phyloP scores from a whole-genome alignment of 169 alveolate species.

The Cryptosporidium sp. region DNA sequence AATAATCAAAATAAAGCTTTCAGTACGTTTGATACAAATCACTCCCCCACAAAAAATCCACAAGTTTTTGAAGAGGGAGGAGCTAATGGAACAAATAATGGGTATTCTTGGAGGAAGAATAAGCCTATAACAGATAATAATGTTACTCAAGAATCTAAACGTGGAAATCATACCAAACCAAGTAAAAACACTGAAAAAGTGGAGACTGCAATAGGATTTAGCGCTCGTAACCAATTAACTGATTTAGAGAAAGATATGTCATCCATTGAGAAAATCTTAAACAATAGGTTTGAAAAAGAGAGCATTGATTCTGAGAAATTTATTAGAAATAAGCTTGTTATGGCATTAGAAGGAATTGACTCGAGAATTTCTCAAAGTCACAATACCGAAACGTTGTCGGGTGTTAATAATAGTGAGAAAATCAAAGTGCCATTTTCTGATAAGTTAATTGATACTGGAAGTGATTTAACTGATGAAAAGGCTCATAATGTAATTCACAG shows the following conservation, averaged over 20 bases:
- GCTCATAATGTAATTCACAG: neutral
- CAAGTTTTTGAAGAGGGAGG: neutral
- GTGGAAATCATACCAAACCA: neutral
- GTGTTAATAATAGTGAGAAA: neutral
- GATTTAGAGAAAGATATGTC: constrained; percentile 38
- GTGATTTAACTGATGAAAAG: neutral
- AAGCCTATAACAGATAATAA: neutral
- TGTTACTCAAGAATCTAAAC: neutral
- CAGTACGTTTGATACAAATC: neutral
- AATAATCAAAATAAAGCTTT: neutral
- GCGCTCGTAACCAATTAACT: neutral
- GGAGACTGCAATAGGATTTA: neutral
- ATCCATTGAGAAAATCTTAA: constrained; percentile 17
- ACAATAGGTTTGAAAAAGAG: constrained; percentile 7
- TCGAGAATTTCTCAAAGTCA: neutral
- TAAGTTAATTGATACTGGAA: neutral
- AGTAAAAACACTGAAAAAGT: neutral
- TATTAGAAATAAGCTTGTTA: constrained; percentile 25
- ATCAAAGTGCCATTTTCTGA: neutral
- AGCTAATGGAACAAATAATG: neutral
- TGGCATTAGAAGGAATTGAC: constrained; percentile 27
- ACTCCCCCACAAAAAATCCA: neutral
- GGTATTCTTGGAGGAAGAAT: neutral
- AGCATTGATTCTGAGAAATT: constrained; percentile 23
- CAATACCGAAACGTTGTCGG: neutral